These are phyloP conservation scores for Boletus smithii DNA, from an alignment of 1,284 basidiomycete genomes.

Conservation along the genomic window DNA sequence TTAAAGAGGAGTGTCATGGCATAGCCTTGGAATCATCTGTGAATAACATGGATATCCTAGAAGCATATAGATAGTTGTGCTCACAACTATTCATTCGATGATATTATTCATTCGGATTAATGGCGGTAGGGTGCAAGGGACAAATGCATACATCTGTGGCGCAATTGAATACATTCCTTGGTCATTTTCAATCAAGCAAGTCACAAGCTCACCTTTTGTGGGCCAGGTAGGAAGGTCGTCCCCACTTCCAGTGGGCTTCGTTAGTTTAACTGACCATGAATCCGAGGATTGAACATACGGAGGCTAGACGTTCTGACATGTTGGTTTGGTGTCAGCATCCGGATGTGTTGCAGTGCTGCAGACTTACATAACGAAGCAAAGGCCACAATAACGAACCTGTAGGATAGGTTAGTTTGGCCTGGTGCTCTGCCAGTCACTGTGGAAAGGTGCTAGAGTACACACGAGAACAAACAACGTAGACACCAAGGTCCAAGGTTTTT, in stretches of 20 bases:
- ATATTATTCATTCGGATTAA: too few relatives aligned
- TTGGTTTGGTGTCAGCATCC: not conserved
- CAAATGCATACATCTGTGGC: not conserved
- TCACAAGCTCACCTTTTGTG: conserved; percentile 1
- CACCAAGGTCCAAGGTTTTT: conserved; percentile 12
- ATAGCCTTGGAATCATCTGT: too few relatives aligned
- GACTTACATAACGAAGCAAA: not conserved
- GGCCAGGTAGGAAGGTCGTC: not conserved
- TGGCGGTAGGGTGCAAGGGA: too few relatives aligned
- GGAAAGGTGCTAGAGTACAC: too few relatives aligned
- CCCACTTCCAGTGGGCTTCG: conserved; percentile 2
- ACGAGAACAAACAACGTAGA: conserved; percentile 7
- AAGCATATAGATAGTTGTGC: not conserved
- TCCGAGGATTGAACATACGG: conserved; percentile 4
- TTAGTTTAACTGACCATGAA: too few relatives aligned
- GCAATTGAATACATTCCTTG: too few relatives aligned
- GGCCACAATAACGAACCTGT: not conserved
- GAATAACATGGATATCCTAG: too few relatives aligned
- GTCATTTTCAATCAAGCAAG: too few relatives aligned
- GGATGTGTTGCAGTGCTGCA: not conserved
- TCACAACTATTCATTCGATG: conserved; percentile 15
- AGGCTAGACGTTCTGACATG: not conserved
- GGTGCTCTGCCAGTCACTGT: too few relatives aligned
- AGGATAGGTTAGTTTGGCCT: too few relatives aligned
- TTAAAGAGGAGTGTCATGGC: too few relatives aligned